A percentile compares a stretch with the other conserved stretches of the same genome.
Conservation (phyloP, 805 yeast genomes). For the Wickerhamiella galacta region DNA sequence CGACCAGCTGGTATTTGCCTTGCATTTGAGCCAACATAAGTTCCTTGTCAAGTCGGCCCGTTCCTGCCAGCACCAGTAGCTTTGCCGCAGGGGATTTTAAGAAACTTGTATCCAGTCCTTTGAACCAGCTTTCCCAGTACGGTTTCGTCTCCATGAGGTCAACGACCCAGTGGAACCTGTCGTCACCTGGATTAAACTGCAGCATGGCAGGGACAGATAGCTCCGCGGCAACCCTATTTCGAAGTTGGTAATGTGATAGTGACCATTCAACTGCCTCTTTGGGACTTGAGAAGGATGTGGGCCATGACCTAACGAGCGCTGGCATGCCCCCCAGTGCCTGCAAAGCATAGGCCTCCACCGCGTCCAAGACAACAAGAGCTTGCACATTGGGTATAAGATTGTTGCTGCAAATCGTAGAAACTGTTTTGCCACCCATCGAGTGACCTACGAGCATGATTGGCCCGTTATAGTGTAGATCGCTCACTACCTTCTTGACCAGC, state of each 20-base stretch:
- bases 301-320: slow-evolving; percentile 46
- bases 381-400: slow-evolving; percentile 22
- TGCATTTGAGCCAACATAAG: slow-evolving; percentile 96
- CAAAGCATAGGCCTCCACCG: slow-evolving; percentile 85
- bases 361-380: slow-evolving; percentile 73
- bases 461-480: slow-evolving; percentile 8
- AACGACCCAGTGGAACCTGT: slow-evolving; percentile 39
- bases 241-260: slow-evolving; percentile 26
- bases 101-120: slow-evolving; percentile 40
- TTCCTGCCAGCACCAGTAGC: slow-evolving; percentile 67
- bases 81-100: slow-evolving; percentile 40
- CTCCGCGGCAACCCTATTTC: slow-evolving; percentile 43
- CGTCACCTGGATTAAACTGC: slow-evolving; percentile 14
- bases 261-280: slow-evolving; percentile 65
- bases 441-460: slow-evolving; percentile 61
- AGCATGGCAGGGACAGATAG: slow-evolving; percentile 67
- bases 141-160: slow-evolving; percentile 43
- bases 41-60: slow-evolving; percentile 71
- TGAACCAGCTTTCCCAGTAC: slow-evolving; percentile 76
- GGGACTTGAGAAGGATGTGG: slow-evolving; percentile 35
- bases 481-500: slow-evolving; percentile 29
- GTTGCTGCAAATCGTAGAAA: slow-evolving; percentile 35
- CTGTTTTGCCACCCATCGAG: slow-evolving; percentile 80
- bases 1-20: slow-evolving; percentile 77
- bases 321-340: slow-evolving; percentile 53